A percentile compares a stretch with the other conserved stretches of the same genome.
phyloP scores from a whole-genome alignment of 2,329 filamentous ascomycete species.

The Colletotrichum sp. region DNA sequence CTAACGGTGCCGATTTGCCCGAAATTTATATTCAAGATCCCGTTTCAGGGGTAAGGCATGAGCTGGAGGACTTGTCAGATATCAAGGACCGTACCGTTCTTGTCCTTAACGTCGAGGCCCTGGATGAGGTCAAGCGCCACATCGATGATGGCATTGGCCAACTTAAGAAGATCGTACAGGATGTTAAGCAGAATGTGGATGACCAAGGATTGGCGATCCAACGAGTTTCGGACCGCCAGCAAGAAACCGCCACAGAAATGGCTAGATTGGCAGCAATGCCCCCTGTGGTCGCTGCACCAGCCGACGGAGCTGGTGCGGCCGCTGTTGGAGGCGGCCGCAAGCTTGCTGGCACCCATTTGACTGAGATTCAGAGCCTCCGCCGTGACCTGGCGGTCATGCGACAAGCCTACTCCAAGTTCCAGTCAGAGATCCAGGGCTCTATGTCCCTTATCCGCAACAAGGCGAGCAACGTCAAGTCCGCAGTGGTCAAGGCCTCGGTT shows the following conservation, averaged over 20 bases:
- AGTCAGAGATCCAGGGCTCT: slow-evolving; percentile 84
- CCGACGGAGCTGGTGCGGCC: slow-evolving; percentile 43
- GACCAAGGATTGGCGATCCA: slow-evolving; percentile 84
- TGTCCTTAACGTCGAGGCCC: slow-evolving; percentile 89
- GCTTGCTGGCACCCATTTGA: slow-evolving; percentile 67
- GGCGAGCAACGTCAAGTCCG: slow-evolving; percentile 79
- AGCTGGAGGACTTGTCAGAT: slow-evolving; percentile 90
- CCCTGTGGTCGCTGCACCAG: slow-evolving; percentile 42
- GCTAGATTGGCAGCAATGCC: slow-evolving; percentile 61
- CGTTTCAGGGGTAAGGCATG: slow-evolving; percentile 93
- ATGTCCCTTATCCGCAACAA: slow-evolving; percentile 86
- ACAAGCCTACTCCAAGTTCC: slow-evolving; percentile 92
- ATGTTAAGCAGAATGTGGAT: slow-evolving; percentile 82
- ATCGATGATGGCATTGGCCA: slow-evolving; percentile 90
- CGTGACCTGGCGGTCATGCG: slow-evolving; percentile 90
- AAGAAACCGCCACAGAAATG: slow-evolving; percentile 88
- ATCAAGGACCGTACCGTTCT: slow-evolving; percentile 95
- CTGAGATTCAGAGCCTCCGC: slow-evolving; percentile 81
- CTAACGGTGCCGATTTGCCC: slow-evolving; percentile 88
- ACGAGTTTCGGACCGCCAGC: slow-evolving; percentile 86
- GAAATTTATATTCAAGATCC: slow-evolving; percentile 99
- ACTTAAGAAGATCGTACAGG: slow-evolving; percentile 82
- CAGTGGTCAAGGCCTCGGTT: slow-evolving; percentile 73
- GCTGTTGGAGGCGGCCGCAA: slow-evolving; percentile 41
- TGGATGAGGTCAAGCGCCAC: slow-evolving; percentile 96